Evolutionary conservation across 768 basidiomycete species (phyloP).

Genomic region (Pisolithus microcarpus): DNA sequence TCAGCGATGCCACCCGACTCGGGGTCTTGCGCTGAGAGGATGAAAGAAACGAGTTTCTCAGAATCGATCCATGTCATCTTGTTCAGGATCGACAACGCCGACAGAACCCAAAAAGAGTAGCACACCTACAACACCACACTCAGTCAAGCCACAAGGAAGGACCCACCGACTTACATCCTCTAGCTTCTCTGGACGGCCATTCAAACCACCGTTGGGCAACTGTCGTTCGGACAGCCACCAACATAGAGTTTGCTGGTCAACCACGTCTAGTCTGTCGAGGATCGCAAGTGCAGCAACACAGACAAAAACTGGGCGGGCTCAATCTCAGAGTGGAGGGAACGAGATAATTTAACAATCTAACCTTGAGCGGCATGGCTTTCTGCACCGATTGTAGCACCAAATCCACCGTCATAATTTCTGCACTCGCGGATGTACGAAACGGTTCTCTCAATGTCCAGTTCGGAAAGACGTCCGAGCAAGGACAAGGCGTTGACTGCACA

Average conservation of each 20-base stretch:
- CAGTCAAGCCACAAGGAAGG: neutral
- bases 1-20: constrained; percentile 94
- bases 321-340: neutral
- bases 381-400: constrained; percentile 75
- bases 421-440: constrained; percentile 70
- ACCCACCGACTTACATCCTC: constrained; percentile 65
- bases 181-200: constrained; percentile 95
- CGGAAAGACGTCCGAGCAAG: constrained; percentile 66
- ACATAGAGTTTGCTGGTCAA: constrained; percentile 72
- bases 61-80: constrained; percentile 85
- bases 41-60: constrained; percentile 70
- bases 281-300: constrained; percentile 86
- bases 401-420: constrained; percentile 93
- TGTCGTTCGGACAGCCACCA: constrained; percentile 97
- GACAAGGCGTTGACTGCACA: constrained; percentile 81
- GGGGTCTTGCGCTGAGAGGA: constrained; percentile 82
- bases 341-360: constrained; percentile 22
- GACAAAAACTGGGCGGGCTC: constrained; percentile 63
- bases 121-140: constrained; percentile 60
- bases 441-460: constrained; percentile 60
- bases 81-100: constrained; percentile 76
- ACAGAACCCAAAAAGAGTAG: constrained; percentile 96
- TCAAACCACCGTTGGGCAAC: constrained; percentile 86
- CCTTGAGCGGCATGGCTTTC: constrained; percentile 94
- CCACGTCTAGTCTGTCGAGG: constrained; percentile 69